Evolutionary conservation across 148 eudicot genomes (phyloP).

Genomic region (Camellia lanceoleosa): DNA sequence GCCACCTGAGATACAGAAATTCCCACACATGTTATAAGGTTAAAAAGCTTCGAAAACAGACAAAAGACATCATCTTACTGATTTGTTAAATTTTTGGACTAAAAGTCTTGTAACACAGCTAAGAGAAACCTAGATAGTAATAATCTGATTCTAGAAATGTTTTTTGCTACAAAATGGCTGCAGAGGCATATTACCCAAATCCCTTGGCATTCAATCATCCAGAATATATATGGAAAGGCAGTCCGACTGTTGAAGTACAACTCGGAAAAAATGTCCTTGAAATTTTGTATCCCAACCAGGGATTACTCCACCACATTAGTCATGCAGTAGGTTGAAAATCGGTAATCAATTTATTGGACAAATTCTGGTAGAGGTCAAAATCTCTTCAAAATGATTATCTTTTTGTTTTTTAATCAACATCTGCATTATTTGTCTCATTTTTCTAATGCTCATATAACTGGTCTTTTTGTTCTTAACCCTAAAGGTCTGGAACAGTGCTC

Average conservation of each 20-base stretch:
- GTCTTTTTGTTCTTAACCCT: background rate
- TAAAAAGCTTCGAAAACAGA: background rate
- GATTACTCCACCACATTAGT: background rate
- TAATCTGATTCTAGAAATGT: background rate
- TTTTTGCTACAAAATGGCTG: background rate
- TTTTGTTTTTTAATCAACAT: background rate
- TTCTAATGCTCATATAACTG: background rate
- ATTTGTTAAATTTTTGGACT: background rate
- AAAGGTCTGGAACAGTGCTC: background rate
- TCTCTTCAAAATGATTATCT: background rate
- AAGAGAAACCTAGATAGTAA: background rate
- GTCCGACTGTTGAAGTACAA: background rate
- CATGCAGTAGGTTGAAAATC: background rate
- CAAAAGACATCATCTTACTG: background rate
- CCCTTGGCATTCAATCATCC: background rate
- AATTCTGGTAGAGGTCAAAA: background rate
- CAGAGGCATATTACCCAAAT: background rate
- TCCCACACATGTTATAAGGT: background rate
- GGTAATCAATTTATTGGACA: background rate
- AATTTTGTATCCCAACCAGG: background rate
- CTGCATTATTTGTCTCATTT: background rate
- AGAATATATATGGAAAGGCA: background rate
- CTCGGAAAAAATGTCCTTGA: background rate
- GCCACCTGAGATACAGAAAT: conserved; percentile 38
- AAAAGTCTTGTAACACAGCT: background rate